phyloP scores from a whole-genome alignment of 108 stramenopile species.

The Pseudonitzschia pungens region DNA sequence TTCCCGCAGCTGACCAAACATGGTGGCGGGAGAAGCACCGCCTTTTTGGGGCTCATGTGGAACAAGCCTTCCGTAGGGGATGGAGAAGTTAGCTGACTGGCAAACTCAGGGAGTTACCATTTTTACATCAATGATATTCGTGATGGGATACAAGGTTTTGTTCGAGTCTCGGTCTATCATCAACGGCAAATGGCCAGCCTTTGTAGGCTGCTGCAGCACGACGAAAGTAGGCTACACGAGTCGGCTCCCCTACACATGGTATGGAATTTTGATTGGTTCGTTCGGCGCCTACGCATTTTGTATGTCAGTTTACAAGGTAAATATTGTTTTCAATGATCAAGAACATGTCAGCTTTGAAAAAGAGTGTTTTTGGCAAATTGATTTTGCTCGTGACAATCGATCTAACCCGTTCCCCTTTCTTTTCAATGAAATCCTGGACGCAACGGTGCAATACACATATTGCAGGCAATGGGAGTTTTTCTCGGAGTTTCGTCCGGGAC shows the following conservation, averaged over 20 bases:
- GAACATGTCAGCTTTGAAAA: no score
- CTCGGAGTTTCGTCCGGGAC: slow-evolving; percentile 29
- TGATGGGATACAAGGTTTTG: slow-evolving; percentile 73
- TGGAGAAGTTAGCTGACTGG: slow-evolving; percentile 77
- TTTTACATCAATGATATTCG: slow-evolving; percentile 62
- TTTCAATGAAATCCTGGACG: background rate
- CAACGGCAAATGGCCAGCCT: slow-evolving; percentile 70
- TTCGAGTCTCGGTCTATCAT: slow-evolving; percentile 76
- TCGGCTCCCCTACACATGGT: slow-evolving; percentile 75
- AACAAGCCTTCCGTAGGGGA: slow-evolving; percentile 58
- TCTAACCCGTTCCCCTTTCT: background rate
- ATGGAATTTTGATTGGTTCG: slow-evolving; percentile 60
- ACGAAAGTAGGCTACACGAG: slow-evolving; percentile 61
- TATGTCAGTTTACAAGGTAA: slow-evolving; percentile 49
- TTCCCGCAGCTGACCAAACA: slow-evolving; percentile 27
- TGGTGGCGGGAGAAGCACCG: slow-evolving; percentile 71
- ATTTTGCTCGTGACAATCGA: no score
- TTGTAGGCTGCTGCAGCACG: slow-evolving; percentile 47
- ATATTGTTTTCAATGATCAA: background rate
- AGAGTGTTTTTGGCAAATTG: no score
- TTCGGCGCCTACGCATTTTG: slow-evolving; percentile 67
- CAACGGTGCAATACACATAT: background rate
- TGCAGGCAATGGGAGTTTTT: background rate
- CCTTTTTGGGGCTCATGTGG: slow-evolving; percentile 66
- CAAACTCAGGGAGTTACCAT: slow-evolving; percentile 75